Evolutionary conservation across 768 basidiomycete species (phyloP).

Genomic region (Mycena metata): DNA sequence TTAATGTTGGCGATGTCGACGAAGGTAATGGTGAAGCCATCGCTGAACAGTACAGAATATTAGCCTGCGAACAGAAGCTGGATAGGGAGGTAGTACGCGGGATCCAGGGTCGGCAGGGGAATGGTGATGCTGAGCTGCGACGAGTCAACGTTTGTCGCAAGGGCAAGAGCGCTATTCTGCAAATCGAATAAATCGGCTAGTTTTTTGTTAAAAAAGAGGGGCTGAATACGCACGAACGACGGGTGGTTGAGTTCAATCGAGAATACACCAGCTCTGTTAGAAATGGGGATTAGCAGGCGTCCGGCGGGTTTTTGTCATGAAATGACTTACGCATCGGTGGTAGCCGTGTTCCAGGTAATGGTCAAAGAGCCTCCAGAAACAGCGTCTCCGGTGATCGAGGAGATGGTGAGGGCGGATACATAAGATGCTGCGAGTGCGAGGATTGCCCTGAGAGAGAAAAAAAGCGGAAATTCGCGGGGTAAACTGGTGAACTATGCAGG

Average conservation of each 20-base stretch:
- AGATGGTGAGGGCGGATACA: constrained; percentile 32
- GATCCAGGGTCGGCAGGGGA: constrained; percentile 16
- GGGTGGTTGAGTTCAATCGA: constrained; percentile 29
- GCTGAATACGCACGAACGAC: constrained; percentile 28
- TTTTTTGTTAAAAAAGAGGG: neutral
- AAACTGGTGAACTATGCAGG: neutral
- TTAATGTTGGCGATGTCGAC: constrained; percentile 32
- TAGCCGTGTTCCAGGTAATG: constrained; percentile 27
- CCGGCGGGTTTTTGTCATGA: neutral
- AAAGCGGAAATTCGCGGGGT: neutral
- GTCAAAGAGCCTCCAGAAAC: constrained; percentile 28
- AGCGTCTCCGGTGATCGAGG: constrained; percentile 23
- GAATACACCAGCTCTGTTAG: constrained; percentile 22
- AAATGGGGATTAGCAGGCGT: neutral
- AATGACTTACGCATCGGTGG: constrained; percentile 18
- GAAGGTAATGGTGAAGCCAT: constrained; percentile 27
- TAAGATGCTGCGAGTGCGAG: constrained; percentile 35
- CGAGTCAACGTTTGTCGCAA: constrained; percentile 33
- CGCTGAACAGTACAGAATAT: neutral
- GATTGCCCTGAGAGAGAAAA: constrained; percentile 20
- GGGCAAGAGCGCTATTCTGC: constrained; percentile 28
- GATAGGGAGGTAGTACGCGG: neutral
- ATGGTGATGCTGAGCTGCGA: constrained; percentile 16
- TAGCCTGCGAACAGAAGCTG: neutral
- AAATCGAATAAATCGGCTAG: too few relatives aligned